phyloP scores from a whole-genome alignment of 768 basidiomycete species.

The Pulveroboletus sp. region DNA sequence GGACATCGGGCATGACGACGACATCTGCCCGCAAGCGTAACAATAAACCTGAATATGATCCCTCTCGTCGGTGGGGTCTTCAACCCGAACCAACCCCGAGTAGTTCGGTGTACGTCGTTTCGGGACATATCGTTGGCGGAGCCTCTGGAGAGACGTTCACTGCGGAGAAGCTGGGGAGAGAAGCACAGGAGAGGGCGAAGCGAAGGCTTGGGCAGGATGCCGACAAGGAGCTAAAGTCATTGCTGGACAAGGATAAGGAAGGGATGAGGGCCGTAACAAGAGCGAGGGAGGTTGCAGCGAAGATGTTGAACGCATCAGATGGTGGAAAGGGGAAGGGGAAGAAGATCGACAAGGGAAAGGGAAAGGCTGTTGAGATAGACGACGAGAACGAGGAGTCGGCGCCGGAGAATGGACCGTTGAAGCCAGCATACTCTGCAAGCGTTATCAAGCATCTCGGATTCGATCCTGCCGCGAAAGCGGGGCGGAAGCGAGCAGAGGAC shows the following conservation, averaged over 20 bases:
- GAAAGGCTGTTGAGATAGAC: constrained; percentile 5
- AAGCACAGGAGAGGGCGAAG: constrained; percentile 72
- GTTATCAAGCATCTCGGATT: constrained; percentile 74
- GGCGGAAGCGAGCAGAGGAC: constrained; percentile 40
- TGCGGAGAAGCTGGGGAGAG: constrained; percentile 72
- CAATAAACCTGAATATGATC: constrained; percentile 62
- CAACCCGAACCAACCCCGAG: constrained; percentile 44
- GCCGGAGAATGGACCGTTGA: constrained; percentile 23
- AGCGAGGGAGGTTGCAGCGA: constrained; percentile 47
- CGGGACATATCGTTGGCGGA: constrained; percentile 69
- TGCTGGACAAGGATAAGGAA: constrained; percentile 63
- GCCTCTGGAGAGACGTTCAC: constrained; percentile 43
- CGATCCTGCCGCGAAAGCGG: constrained; percentile 62
- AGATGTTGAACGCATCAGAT: constrained; percentile 22
- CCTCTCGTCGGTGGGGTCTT: constrained; percentile 71
- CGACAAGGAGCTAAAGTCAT: constrained; percentile 55
- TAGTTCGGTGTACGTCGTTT: constrained; percentile 71
- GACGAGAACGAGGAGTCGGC: constrained; percentile 15
- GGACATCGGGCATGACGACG: constrained; percentile 68
- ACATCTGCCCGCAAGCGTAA: constrained; percentile 44
- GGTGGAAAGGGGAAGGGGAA: constrained; percentile 12
- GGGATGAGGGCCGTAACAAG: constrained; percentile 62
- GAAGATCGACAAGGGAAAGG: constrained; percentile 16
- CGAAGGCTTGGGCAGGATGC: constrained; percentile 56
- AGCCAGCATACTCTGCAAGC: constrained; percentile 58